Conservation (phyloP, 129 eudicot species). For the Helianthus annuus region DNA sequence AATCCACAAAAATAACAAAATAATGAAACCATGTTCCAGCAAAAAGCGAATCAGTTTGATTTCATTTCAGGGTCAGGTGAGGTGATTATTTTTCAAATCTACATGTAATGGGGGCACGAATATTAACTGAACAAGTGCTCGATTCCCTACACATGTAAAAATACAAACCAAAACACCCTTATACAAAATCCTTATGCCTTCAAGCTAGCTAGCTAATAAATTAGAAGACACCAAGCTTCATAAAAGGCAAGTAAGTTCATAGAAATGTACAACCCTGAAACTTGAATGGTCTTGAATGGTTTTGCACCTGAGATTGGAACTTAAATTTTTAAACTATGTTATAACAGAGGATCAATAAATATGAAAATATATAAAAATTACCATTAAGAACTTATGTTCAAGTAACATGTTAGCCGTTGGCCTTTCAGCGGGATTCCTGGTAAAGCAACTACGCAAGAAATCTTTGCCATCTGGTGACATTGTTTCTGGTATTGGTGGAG, state of each 20-base stretch:
- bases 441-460: constrained; percentile 69
- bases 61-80: constrained; percentile 9
- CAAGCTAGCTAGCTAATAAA: background rate
- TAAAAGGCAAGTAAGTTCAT: constrained; percentile 12
- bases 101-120: background rate
- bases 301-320: constrained; percentile 19
- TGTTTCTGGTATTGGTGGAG: constrained; percentile 76
- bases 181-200: background rate
- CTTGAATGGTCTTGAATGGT: constrained; percentile 7
- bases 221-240: constrained; percentile 1
- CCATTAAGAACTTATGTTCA: constrained; percentile 67
- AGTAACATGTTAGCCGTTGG: constrained; percentile 72
- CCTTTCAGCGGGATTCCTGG: constrained; percentile 77
- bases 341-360: constrained; percentile 1
- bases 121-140: background rate
- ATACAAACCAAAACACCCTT: constrained; percentile 8
- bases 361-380: background rate
- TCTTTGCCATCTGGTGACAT: constrained; percentile 82
- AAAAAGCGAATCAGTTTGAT: background rate
- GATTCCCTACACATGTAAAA: background rate
- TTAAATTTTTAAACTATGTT: background rate
- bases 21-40: background rate
- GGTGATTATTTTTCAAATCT: background rate
- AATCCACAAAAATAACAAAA: background rate
- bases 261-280: constrained; percentile 9